phyloP scores from a whole-genome alignment of 2,329 filamentous ascomycete genomes.

The Colletotrichum theobromicola region DNA sequence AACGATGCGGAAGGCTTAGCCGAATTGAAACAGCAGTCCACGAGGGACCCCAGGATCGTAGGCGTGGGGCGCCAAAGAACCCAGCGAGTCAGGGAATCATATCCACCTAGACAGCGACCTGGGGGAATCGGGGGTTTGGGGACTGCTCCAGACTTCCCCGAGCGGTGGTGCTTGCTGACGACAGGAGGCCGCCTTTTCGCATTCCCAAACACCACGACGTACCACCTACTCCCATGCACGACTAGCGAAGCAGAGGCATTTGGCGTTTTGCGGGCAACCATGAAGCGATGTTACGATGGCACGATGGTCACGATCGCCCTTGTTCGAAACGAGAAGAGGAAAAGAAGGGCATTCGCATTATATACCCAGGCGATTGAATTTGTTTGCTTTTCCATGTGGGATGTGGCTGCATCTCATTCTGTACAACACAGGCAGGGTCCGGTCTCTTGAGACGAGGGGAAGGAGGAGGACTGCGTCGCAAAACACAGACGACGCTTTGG shows the following conservation, averaged over 20 bases:
- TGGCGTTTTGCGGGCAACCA: background rate
- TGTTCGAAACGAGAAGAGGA: background rate
- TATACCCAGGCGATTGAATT: constrained; percentile 15
- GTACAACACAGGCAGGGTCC: background rate
- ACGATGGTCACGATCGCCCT: background rate
- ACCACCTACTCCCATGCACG: background rate
- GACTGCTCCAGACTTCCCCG: background rate
- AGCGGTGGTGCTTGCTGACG: background rate
- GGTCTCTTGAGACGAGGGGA: background rate
- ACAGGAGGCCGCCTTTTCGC: background rate
- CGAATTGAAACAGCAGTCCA: background rate
- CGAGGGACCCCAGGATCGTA: background rate
- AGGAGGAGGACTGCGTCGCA: background rate
- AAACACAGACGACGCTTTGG: background rate
- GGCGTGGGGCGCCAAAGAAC: background rate
- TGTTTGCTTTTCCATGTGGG: background rate
- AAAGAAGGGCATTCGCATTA: constrained; percentile 5
- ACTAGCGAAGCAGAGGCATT: background rate
- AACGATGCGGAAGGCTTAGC: background rate
- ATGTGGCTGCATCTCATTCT: background rate
- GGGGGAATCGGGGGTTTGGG: background rate
- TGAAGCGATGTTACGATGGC: background rate
- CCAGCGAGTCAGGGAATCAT: background rate
- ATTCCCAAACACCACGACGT: background rate
- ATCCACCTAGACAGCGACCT: background rate